A percentile compares a stretch with the other conserved stretches of the same genome.
phyloP scores from a whole-genome alignment of 2,329 filamentous ascomycete genomes.

The Pestalotiopsis fici region DNA sequence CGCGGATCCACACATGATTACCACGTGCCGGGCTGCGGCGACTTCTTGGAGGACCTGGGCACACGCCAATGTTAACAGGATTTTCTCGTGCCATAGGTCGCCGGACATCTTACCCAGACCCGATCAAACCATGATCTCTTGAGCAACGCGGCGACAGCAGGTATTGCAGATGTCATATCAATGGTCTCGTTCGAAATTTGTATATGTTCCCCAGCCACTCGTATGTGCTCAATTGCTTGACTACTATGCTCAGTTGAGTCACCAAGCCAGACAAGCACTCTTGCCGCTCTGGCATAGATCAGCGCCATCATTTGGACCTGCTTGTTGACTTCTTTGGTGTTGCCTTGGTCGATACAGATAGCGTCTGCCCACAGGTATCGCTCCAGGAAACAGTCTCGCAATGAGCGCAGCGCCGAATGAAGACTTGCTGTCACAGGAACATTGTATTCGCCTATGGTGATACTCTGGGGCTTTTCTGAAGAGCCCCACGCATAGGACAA shows the following conservation, averaged over 20 bases:
- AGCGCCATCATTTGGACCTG: background rate
- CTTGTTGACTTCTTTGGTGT: background rate
- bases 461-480: background rate
- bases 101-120: too few species aligned
- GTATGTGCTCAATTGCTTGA: background rate
- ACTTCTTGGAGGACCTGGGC: too few species aligned
- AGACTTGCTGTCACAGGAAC: background rate
- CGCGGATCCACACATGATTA: too few species aligned
- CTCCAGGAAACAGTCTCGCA: background rate
- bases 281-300: background rate
- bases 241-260: background rate
- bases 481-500: background rate
- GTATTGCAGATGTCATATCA: too few species aligned
- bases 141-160: too few species aligned
- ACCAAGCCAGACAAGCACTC: background rate
- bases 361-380: background rate
- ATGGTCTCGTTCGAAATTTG: too few species aligned
- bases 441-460: background rate
- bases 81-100: too few species aligned
- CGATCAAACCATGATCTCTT: too few species aligned
- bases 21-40: too few species aligned
- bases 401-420: background rate
- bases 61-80: too few species aligned
- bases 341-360: background rate
- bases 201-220: too few species aligned